Percentiles rank a stretch among this genome's conserved stretches.
These are phyloP conservation scores for Rhinocladiella mackenziei DNA, from an alignment of 2,329 filamentous ascomycete species.

Conservation along the genomic window DNA sequence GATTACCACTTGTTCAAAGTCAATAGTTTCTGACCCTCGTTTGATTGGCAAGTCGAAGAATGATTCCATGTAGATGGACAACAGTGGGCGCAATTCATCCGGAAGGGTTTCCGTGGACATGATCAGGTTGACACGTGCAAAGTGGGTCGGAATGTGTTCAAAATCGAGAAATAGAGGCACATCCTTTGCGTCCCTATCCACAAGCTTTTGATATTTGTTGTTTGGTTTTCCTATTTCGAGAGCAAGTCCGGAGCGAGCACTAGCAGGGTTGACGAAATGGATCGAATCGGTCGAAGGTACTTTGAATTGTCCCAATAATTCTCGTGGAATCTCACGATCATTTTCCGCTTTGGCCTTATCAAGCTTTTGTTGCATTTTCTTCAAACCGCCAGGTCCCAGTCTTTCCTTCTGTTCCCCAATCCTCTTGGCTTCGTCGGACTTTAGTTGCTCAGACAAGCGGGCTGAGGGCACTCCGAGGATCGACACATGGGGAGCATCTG, in stretches of 20 bases:
- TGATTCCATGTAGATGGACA: slow-evolving; percentile 80
- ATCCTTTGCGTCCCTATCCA: slow-evolving; percentile 64
- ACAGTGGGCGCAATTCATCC: slow-evolving; percentile 75
- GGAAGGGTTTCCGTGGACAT: slow-evolving; percentile 75
- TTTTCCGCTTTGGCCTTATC: slow-evolving; percentile 84
- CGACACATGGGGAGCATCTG: slow-evolving; percentile 79
- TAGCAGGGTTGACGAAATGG: slow-evolving; percentile 85
- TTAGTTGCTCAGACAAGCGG: slow-evolving; percentile 73
- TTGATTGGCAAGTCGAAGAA: slow-evolving; percentile 91
- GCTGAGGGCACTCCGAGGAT: slow-evolving; percentile 83
- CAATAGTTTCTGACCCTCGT: slow-evolving; percentile 68
- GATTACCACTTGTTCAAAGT: slow-evolving; percentile 89
- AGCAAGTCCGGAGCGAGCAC: slow-evolving; percentile 76
- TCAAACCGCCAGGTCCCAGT: slow-evolving; percentile 77
- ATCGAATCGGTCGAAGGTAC: slow-evolving; percentile 87
- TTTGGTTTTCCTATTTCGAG: slow-evolving; percentile 63
- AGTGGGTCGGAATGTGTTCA: slow-evolving; percentile 88
- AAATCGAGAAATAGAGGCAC: slow-evolving; percentile 93
- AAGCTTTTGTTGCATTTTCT: slow-evolving; percentile 68
- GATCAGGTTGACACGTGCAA: slow-evolving; percentile 78
- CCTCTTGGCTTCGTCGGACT: slow-evolving; percentile 73
- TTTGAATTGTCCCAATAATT: slow-evolving; percentile 73
- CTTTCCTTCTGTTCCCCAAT: slow-evolving; percentile 73
- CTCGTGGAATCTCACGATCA: slow-evolving; percentile 75
- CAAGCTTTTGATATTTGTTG: slow-evolving; percentile 68